phyloP scores from a whole-genome alignment of 140 eudicot species.

The Bidens hawaiensis region DNA sequence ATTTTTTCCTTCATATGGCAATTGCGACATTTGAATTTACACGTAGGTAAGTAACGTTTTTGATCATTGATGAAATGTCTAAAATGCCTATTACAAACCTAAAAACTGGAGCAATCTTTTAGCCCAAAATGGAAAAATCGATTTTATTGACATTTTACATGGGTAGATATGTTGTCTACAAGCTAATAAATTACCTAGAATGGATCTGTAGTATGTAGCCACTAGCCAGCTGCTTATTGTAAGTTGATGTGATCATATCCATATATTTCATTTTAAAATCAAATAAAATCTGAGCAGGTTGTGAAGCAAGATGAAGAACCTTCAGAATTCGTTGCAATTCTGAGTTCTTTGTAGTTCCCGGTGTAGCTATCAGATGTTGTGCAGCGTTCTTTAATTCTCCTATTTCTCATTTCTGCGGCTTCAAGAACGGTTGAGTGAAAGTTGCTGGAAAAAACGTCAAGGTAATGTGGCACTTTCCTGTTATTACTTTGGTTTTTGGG shows the following conservation, averaged over 20 bases:
- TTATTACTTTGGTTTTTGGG: conserved; percentile 14
- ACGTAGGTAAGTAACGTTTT: conserved; percentile 8
- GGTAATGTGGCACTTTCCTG: conserved; percentile 26
- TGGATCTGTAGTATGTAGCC: neutral
- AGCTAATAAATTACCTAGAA: neutral
- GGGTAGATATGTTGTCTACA: neutral
- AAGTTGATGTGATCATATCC: neutral
- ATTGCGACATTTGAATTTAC: neutral
- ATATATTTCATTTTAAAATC: conserved; percentile 12
- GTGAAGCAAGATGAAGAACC: conserved; percentile 72
- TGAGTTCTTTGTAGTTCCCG: conserved; percentile 39
- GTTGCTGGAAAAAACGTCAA: conserved; percentile 23
- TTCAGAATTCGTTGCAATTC: conserved; percentile 44
- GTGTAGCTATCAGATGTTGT: conserved; percentile 11
- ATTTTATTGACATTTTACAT: neutral
- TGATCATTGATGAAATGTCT: neutral
- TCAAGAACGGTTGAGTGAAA: conserved; percentile 19
- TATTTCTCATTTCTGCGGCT: conserved; percentile 18
- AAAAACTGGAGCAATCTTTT: conserved; percentile 9
- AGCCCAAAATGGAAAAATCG: conserved; percentile 1
- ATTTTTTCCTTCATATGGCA: neutral
- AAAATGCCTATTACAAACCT: neutral
- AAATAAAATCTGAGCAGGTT: conserved; percentile 36
- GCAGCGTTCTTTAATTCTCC: conserved; percentile 20
- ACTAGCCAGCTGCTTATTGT: conserved; percentile 5